Percentiles rank a stretch among this genome's conserved stretches.
These are phyloP conservation scores for Dittrichia graveolens DNA, from an alignment of 129 eudicot species.

Conservation along the genomic window DNA sequence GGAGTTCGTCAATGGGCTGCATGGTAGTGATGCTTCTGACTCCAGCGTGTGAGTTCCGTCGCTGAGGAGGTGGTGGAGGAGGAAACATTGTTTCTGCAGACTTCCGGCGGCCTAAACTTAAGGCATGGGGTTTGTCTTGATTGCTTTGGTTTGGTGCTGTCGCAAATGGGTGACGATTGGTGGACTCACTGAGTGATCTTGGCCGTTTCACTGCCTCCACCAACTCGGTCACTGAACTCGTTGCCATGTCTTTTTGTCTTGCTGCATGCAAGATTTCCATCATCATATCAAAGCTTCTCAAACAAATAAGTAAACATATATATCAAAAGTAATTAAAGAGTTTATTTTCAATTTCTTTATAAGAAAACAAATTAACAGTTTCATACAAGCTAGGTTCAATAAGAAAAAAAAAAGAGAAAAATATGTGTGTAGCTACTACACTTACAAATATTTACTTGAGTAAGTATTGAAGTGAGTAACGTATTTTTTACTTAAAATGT, in stretches of 20 bases:
- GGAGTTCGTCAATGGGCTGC: conserved; percentile 68
- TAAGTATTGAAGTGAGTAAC: too few species aligned
- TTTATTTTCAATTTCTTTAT: neutral
- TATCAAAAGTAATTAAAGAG: neutral
- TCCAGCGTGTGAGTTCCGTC: conserved; percentile 82
- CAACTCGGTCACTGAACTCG: conserved; percentile 75
- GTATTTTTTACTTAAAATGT: too few species aligned
- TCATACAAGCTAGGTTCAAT: neutral
- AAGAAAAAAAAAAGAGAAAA: neutral
- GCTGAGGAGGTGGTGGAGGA: conserved; percentile 40
- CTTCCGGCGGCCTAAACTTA: conserved; percentile 41
- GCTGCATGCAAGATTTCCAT: conserved; percentile 55
- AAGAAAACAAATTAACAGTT: neutral
- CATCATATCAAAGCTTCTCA: neutral
- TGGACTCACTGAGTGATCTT: conserved; percentile 85
- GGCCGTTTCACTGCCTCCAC: conserved; percentile 85
- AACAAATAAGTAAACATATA: neutral
- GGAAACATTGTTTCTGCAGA: conserved; percentile 46
- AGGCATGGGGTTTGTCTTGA: conserved; percentile 25
- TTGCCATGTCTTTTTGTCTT: conserved; percentile 87
- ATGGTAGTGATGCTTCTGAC: conserved; percentile 49
- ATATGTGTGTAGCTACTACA: too few species aligned
- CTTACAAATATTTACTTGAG: too few species aligned
- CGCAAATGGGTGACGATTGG: conserved; percentile 52
- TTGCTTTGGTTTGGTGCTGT: conserved; percentile 39